Evolutionary conservation across 2,329 filamentous ascomycete species (phyloP).

Genomic region (Shiraia bambusicola): DNA sequence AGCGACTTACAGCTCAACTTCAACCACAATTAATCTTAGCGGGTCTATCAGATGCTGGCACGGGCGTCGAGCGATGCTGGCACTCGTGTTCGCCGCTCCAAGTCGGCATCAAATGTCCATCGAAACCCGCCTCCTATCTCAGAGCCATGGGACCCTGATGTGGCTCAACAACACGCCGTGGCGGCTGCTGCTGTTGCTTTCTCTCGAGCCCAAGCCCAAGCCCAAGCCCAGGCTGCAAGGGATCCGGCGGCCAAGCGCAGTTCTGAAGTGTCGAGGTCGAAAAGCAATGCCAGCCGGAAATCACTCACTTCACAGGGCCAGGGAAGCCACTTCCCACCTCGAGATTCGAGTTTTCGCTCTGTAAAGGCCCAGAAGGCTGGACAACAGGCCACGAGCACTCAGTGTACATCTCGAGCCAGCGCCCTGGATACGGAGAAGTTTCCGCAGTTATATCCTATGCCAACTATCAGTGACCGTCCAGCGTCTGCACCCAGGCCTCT

Average conservation of each 20-base stretch:
- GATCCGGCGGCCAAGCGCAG: conserved; percentile 16
- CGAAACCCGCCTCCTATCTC: conserved; percentile 17
- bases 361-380: conserved; percentile 15
- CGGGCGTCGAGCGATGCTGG: conserved; percentile 41
- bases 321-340: conserved; percentile 42
- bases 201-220: conserved; percentile 33
- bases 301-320: conserved; percentile 28
- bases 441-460: conserved; percentile 20
- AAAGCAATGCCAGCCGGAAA: conserved; percentile 40
- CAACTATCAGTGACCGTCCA: conserved; percentile 9
- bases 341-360: conserved; percentile 34
- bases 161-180: conserved; percentile 39
- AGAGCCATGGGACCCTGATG: conserved; percentile 28
- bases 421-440: conserved; percentile 22
- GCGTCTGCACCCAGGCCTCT: conserved; percentile 12
- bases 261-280: conserved; percentile 28
- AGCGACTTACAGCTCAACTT: conserved; percentile 19
- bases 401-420: conserved; percentile 13
- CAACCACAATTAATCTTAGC: conserved; percentile 21
- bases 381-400: conserved; percentile 10
- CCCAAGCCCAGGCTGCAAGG: conserved; percentile 25
- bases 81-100: conserved; percentile 41
- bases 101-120: conserved; percentile 38
- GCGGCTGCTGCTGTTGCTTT: conserved; percentile 43
- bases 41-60: conserved; percentile 32